Evolutionary conservation across 108 stramenopile genomes (phyloP).

Genomic region (Hondaea fermentalgiana): DNA sequence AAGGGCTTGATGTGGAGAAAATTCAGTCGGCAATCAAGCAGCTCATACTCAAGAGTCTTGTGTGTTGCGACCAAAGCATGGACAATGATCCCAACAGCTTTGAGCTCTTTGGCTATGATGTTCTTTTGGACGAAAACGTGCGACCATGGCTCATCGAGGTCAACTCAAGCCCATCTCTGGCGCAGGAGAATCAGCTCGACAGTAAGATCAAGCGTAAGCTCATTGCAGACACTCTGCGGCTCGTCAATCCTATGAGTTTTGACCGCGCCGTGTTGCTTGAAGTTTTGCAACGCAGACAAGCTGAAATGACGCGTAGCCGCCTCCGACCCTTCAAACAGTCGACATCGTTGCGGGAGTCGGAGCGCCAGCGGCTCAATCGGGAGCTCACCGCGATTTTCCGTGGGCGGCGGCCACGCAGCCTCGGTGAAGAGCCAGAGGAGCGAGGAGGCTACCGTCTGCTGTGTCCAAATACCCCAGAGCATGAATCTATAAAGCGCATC

Average conservation of each 20-base stretch:
- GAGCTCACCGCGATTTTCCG: slow-evolving; percentile 4
- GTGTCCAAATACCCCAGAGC: background rate
- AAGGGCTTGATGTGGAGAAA: slow-evolving; percentile 26
- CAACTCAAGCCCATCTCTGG: slow-evolving; percentile 52
- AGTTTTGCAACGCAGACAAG: background rate
- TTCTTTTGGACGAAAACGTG: slow-evolving; percentile 35
- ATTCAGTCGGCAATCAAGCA: slow-evolving; percentile 29
- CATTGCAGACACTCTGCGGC: slow-evolving; percentile 39
- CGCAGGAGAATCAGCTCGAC: slow-evolving; percentile 38
- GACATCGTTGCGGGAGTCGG: background rate
- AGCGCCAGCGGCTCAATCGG: background rate
- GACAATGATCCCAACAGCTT: slow-evolving; percentile 52
- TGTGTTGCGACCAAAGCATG: slow-evolving; percentile 55
- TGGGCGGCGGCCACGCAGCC: background rate
- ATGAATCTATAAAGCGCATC: background rate
- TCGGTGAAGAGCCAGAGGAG: background rate
- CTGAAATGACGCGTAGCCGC: background rate
- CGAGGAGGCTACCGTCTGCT: background rate
- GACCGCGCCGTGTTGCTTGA: background rate
- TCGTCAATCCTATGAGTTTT: slow-evolving; percentile 44
- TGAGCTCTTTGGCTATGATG: slow-evolving; percentile 50
- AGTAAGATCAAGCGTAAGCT: slow-evolving; percentile 32
- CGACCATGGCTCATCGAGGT: slow-evolving; percentile 53
- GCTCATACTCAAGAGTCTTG: slow-evolving; percentile 51
- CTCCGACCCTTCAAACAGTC: background rate